Percentiles rank a stretch among this genome's conserved stretches.
These are phyloP conservation scores for Pythium chondricola DNA, from an alignment of 352 stramenopile genomes.

Conservation along the genomic window DNA sequence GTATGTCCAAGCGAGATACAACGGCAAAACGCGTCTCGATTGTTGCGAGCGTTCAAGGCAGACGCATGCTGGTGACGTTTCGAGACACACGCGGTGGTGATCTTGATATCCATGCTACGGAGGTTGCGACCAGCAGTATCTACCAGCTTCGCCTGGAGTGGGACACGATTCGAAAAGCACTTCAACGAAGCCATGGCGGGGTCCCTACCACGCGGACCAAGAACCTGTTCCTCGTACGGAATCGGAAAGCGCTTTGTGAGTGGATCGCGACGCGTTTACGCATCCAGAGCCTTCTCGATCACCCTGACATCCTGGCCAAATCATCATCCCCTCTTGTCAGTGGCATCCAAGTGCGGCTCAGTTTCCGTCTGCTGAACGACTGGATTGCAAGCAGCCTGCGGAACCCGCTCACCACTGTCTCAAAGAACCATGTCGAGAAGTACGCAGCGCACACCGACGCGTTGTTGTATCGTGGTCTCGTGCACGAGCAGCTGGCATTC, in stretches of 20 bases:
- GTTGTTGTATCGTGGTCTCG: constrained; percentile 33
- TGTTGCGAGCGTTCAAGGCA: constrained; percentile 26
- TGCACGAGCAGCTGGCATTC: constrained; percentile 55
- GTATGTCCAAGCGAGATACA: background rate
- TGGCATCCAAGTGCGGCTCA: constrained; percentile 41
- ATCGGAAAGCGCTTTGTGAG: constrained; percentile 35
- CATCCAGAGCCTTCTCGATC: constrained; percentile 57
- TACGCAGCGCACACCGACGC: constrained; percentile 26
- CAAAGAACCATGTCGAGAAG: constrained; percentile 11
- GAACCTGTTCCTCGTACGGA: constrained; percentile 34
- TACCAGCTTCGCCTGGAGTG: constrained; percentile 46
- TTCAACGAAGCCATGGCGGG: constrained; percentile 14
- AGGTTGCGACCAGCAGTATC: constrained; percentile 27
- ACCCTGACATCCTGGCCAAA: constrained; percentile 34
- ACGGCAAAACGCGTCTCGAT: background rate
- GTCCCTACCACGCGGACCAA: background rate
- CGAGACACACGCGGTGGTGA: constrained; percentile 32
- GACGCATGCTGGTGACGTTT: constrained; percentile 44
- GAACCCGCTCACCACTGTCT: constrained; percentile 28
- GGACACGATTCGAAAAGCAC: constrained; percentile 31
- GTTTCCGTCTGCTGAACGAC: constrained; percentile 41
- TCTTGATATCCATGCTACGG: constrained; percentile 35
- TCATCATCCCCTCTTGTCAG: constrained; percentile 31
- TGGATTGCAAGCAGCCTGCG: constrained; percentile 43
- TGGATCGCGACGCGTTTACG: constrained; percentile 45